A percentile compares a stretch with the other conserved stretches of the same genome.
Conservation (phyloP, 129 eudicot genomes). For the Ambrosia trifida region DNA sequence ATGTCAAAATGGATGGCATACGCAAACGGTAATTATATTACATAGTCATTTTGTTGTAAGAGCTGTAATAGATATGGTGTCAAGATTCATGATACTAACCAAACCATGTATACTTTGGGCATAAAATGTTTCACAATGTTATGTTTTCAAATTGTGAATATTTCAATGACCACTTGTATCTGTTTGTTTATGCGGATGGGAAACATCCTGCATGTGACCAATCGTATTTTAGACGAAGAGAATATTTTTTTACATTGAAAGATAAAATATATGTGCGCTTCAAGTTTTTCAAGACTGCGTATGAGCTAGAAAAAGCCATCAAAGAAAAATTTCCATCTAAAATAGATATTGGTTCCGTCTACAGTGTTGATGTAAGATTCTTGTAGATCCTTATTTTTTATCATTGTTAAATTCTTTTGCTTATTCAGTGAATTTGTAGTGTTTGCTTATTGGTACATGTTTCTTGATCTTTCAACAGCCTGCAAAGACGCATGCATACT, state of each 20-base stretch:
- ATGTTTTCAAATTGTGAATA: background rate
- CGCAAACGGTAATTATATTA: conserved; percentile 65
- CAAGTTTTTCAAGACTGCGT: conserved; percentile 61
- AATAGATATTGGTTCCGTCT: conserved; percentile 90
- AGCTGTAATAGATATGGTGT: background rate
- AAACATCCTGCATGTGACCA: conserved; percentile 89
- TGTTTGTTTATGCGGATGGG: conserved; percentile 54
- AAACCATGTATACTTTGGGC: background rate
- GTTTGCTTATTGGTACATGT: conserved; percentile 1
- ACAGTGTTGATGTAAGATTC: conserved; percentile 70
- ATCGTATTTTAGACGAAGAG: conserved; percentile 81
- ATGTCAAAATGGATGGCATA: conserved; percentile 95
- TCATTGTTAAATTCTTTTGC: background rate
- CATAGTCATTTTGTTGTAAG: background rate
- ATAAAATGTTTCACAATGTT: background rate
- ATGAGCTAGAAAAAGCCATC: conserved; percentile 72
- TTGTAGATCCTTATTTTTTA: background rate
- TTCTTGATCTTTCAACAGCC: conserved; percentile 60
- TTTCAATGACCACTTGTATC: background rate
- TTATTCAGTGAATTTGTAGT: background rate
- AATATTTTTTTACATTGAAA: conserved; percentile 76
- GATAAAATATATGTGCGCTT: conserved; percentile 78
- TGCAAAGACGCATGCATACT: conserved; percentile 82
- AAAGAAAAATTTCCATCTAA: conserved; percentile 82
- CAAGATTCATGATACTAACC: conserved; percentile 2